A percentile compares a stretch with the other conserved stretches of the same genome.
Conservation (phyloP, 2,329 filamentous ascomycete genomes). For the Teratosphaeria zuluensis region DNA sequence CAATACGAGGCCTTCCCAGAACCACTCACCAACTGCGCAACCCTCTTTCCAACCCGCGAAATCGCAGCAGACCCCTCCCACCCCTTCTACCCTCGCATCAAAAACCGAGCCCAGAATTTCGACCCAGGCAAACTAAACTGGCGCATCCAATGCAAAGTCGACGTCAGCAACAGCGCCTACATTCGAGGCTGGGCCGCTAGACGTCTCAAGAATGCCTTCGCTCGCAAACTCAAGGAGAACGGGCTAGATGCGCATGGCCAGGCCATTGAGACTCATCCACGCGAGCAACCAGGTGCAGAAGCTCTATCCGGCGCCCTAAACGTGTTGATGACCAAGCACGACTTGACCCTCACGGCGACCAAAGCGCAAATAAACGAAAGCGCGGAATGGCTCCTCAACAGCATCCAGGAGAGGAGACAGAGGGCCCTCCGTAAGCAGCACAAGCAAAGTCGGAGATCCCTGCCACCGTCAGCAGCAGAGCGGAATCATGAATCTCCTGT, state of each 20-base stretch:
- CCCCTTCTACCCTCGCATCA: conserved; percentile 26
- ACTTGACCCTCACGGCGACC: conserved; percentile 11
- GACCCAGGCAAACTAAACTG: conserved; percentile 39
- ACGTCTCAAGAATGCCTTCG: conserved; percentile 27
- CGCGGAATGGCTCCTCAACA: background rate
- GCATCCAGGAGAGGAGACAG: background rate
- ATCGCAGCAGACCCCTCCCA: conserved; percentile 17
- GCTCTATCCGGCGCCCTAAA: conserved; percentile 3
- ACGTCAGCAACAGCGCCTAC: conserved; percentile 29
- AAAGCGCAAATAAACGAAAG: conserved; percentile 8
- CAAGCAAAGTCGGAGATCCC: background rate
- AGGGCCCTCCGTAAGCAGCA: background rate
- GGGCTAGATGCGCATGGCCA: background rate
- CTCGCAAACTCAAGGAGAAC: background rate
- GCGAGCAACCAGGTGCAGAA: background rate
- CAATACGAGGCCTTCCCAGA: conserved; percentile 12
- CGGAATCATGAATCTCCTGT: too few relatives aligned
- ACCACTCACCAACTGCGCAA: conserved; percentile 18
- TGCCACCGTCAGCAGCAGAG: too few relatives aligned
- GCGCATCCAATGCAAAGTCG: conserved; percentile 28
- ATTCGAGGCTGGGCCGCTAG: conserved; percentile 39
- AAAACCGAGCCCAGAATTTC: conserved; percentile 13
- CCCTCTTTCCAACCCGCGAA: conserved; percentile 12
- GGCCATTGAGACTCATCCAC: too few relatives aligned
- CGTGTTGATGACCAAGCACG: conserved; percentile 9